A percentile compares a stretch with the other conserved stretches of the same genome.
Evolutionary conservation across 495 filamentous ascomycete genomes (phyloP).

Genomic region (Penicillium coprophilum): DNA sequence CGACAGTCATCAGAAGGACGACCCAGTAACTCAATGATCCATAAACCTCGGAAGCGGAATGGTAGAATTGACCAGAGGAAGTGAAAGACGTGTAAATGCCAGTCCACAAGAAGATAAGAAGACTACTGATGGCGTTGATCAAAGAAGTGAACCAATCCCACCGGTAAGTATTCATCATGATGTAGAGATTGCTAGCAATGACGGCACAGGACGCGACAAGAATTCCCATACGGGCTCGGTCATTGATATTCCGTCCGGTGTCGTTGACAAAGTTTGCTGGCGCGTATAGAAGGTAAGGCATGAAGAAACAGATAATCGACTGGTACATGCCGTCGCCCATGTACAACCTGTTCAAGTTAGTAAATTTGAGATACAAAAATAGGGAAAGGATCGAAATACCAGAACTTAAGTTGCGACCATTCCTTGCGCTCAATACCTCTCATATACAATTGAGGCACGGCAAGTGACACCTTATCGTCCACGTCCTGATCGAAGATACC

Average conservation of each 20-base stretch:
- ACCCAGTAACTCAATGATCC: slow-evolving; percentile 84
- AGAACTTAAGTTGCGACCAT: slow-evolving; percentile 97
- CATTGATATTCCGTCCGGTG: slow-evolving; percentile 70
- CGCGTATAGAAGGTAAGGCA: slow-evolving; percentile 77
- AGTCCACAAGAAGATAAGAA: slow-evolving; percentile 96
- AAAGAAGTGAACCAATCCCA: slow-evolving; percentile 96
- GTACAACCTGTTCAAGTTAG: slow-evolving; percentile 66
- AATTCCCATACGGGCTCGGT: slow-evolving; percentile 77
- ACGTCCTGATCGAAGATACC: slow-evolving; percentile 98
- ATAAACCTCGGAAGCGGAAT: slow-evolving; percentile 75
- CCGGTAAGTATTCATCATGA: slow-evolving; percentile 91
- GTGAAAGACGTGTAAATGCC: slow-evolving; percentile 79
- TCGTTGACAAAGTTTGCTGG: slow-evolving; percentile 63
- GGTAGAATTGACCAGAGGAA: slow-evolving; percentile 70
- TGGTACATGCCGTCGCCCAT: slow-evolving; percentile 96
- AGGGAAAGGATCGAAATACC: slow-evolving; percentile 51
- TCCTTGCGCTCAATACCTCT: slow-evolving; percentile 95
- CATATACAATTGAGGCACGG: slow-evolving; percentile 92
- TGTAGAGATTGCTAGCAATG: slow-evolving; percentile 83
- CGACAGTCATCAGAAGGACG: slow-evolving; percentile 67
- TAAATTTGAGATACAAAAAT: not conserved
- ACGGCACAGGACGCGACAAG: slow-evolving; percentile 78
- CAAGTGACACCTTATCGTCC: slow-evolving; percentile 86
- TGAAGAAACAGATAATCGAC: slow-evolving; percentile 88
- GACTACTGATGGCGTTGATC: slow-evolving; percentile 74